These are phyloP conservation scores for Umbellularia californica DNA, from an alignment of 164 flowering plant genomes.

Conservation along the genomic window DNA sequence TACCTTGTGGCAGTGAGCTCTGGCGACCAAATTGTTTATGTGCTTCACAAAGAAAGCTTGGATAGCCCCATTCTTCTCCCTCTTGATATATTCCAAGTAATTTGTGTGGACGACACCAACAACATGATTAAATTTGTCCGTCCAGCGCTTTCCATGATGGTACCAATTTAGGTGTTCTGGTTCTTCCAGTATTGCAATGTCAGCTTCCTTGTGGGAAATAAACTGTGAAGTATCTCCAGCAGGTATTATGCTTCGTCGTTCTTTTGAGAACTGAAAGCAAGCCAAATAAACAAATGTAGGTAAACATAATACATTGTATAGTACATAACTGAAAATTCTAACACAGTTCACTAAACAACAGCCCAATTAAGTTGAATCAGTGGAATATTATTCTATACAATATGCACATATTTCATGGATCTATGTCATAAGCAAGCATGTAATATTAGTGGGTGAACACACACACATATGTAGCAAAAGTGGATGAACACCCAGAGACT, in stretches of 20 bases:
- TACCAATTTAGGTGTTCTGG: slow-evolving; percentile 86
- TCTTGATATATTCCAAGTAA: slow-evolving; percentile 74
- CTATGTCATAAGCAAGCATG: not conserved
- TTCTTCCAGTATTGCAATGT: slow-evolving; percentile 85
- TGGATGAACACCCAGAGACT: not conserved
- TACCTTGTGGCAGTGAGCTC: slow-evolving; percentile 79
- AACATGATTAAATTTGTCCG: slow-evolving; percentile 75
- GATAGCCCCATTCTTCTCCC: slow-evolving; percentile 73
- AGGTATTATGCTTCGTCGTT: slow-evolving; percentile 69
- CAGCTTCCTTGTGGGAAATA: slow-evolving; percentile 74
- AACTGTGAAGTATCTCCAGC: slow-evolving; percentile 77
- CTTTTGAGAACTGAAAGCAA: slow-evolving; percentile 58
- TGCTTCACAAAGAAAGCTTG: slow-evolving; percentile 80
- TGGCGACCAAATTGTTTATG: slow-evolving; percentile 63
- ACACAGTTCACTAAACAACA: not conserved
- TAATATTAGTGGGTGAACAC: too few species aligned
- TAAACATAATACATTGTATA: too few species aligned
- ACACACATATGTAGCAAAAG: not conserved
- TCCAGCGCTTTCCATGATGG: slow-evolving; percentile 83
- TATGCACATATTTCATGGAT: not conserved
- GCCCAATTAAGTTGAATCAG: not conserved
- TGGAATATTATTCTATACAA: too few species aligned
- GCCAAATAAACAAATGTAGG: not conserved
- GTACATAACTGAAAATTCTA: not conserved
- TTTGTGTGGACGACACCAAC: slow-evolving; percentile 81